These are phyloP conservation scores for Bathelium albidoporum DNA, from an alignment of 495 filamentous ascomycete species.

Conservation along the genomic window DNA sequence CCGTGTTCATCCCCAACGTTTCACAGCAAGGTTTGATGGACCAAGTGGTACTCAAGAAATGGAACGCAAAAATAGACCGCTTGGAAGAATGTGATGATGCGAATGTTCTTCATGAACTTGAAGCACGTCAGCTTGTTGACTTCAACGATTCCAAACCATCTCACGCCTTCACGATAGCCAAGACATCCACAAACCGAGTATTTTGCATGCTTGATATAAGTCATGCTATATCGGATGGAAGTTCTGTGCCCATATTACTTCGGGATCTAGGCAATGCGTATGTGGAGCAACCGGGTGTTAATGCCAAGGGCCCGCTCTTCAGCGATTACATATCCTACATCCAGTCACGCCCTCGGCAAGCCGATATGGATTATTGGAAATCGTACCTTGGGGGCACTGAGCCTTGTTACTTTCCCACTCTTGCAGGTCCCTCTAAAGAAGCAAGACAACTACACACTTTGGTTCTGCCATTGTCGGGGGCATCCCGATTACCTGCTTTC, in stretches of 20 bases:
- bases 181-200: constrained; percentile 11
- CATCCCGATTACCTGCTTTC: constrained; percentile 25
- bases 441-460: not conserved
- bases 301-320: constrained; percentile 17
- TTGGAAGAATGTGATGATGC: constrained; percentile 13
- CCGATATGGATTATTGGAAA: constrained; percentile 23
- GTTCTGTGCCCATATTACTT: constrained; percentile 18
- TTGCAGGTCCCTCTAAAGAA: not conserved
- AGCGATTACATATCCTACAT: constrained; percentile 20
- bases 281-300: constrained; percentile 7
- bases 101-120: constrained; percentile 7
- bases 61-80: constrained; percentile 6
- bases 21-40: constrained; percentile 37
- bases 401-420: constrained; percentile 18
- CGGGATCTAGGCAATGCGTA: constrained; percentile 18
- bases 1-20: constrained; percentile 39
- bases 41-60: constrained; percentile 41
- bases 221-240: constrained; percentile 20
- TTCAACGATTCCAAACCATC: constrained; percentile 16
- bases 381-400: constrained; percentile 17
- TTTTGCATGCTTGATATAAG: constrained; percentile 20
- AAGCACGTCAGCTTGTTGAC: constrained; percentile 9
- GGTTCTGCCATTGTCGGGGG: not conserved
- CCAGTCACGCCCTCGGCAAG: constrained; percentile 14
- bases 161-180: constrained; percentile 16